Conservation (phyloP, 176 grass and related monocot species). For the Oryza punctata region DNA sequence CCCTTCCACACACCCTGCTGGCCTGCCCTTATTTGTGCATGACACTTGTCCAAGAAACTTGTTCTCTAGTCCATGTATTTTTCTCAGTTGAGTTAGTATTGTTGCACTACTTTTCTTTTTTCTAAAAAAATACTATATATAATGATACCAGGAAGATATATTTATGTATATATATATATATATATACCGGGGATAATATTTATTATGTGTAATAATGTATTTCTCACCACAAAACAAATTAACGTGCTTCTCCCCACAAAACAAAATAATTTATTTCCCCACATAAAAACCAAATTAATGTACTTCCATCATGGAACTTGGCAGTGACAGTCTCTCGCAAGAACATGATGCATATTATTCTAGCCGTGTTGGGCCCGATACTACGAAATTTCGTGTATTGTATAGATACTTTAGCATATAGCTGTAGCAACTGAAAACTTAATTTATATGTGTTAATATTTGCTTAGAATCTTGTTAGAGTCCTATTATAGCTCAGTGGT, state of each 20-base stretch:
- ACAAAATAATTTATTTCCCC: neutral
- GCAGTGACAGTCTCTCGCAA: neutral
- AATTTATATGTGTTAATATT: neutral
- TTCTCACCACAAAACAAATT: neutral
- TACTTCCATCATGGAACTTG: neutral
- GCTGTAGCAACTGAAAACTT: neutral
- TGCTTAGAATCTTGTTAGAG: neutral
- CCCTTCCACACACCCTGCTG: neutral
- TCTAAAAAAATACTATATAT: neutral
- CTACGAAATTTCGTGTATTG: neutral
- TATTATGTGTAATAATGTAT: neutral
- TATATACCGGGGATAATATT: neutral
- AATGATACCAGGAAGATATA: neutral
- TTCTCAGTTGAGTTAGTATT: neutral
- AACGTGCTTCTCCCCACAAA: neutral
- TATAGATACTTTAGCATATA: neutral
- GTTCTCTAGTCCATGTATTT: slow-evolving; percentile 26
- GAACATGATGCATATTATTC: neutral
- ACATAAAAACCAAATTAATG: neutral
- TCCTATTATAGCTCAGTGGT: neutral
- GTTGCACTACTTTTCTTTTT: neutral
- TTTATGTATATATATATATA: neutral
- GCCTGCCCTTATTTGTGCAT: slow-evolving; percentile 12
- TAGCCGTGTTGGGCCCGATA: neutral
- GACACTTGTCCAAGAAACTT: slow-evolving; percentile 32